Percentiles rank a stretch among this genome's conserved stretches.
phyloP scores from a whole-genome alignment of 2,329 filamentous ascomycete genomes.

The Emericellopsis atlantica region DNA sequence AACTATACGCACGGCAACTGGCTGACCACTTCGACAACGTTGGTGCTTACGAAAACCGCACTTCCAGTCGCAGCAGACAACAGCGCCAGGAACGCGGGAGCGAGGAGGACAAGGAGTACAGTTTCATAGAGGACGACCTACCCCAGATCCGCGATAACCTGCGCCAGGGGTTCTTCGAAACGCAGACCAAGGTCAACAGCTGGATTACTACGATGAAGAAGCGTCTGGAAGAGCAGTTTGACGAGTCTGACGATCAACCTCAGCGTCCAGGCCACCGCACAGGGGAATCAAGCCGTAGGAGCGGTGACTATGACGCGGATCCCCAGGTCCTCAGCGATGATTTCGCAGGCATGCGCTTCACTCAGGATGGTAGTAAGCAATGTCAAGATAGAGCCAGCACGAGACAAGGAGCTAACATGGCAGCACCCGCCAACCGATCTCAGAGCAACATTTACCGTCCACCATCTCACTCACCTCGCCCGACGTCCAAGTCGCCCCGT shows the following conservation, averaged over 20 bases:
- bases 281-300: slow-evolving; percentile 54
- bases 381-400: too few species aligned
- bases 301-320: slow-evolving; percentile 86
- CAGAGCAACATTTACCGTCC: slow-evolving; percentile 52
- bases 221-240: slow-evolving; percentile 80
- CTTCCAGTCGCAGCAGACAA: slow-evolving; percentile 26
- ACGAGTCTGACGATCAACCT: slow-evolving; percentile 45
- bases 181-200: slow-evolving; percentile 80
- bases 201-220: slow-evolving; percentile 92
- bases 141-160: slow-evolving; percentile 88
- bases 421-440: slow-evolving; percentile 42
- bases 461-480: slow-evolving; percentile 36
- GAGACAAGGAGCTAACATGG: not conserved
- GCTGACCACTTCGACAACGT: slow-evolving; percentile 76
- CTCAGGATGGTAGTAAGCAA: slow-evolving; percentile 47
- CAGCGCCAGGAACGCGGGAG: slow-evolving; percentile 19
- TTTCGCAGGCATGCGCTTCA: slow-evolving; percentile 60
- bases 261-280: slow-evolving; percentile 25
- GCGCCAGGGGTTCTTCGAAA: slow-evolving; percentile 88
- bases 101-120: slow-evolving; percentile 62
- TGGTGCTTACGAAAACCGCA: slow-evolving; percentile 44
- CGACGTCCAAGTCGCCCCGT: slow-evolving; percentile 37
- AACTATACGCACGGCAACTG: slow-evolving; percentile 82
- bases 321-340: slow-evolving; percentile 83
- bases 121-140: slow-evolving; percentile 91